Base-by-base conservation (phyloP, 1,139 yeast species). In the Suhomyces kunorum region DNA sequence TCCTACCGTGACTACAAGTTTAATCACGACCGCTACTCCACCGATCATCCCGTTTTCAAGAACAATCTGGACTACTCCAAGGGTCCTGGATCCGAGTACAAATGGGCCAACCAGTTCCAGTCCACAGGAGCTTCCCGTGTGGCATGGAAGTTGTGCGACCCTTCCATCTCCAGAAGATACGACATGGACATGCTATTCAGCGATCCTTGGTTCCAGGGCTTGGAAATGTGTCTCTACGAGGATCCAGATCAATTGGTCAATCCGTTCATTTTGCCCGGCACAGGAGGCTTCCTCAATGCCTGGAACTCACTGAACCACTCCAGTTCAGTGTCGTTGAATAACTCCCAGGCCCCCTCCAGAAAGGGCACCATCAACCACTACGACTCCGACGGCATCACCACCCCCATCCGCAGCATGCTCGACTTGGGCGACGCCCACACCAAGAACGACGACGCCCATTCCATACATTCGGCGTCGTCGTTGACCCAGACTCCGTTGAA, bases 141-240 rank as follows among this genome's bases (percentile, higher is more conserved):
- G 6, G 87, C 88, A 6, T 83, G 90, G 89, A 76, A 85, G 56
- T 64, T 85, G 41, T 80, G 86, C 53, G 89, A 84, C 54, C 87
- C 88, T 6, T 67, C 78, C 20, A 66, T 74, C 0, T 55, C 50
- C 2, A 64, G 76, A 8, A 67, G 94, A 46, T 80, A 81, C 57
- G 70, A 75, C 17, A 54, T 84, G 50, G 71, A 74, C 1, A 68
- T 70, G 28, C 61, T 85, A 28, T 78, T 81, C 46, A 53, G 64
- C 7, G 89, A 84, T 53, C 80, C 83, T 3, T 84, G 87, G 83
- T 83, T 84, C 57, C 65, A 62, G 34, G 48, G 63, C 9, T 63
- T 83, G 40, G 87, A 80, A 47, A 78, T 80, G 70, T 84, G 92
- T 56, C 49, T 77, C 15, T 73, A 74, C 49, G 87, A 81, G 53